Evolutionary conservation across 768 basidiomycete genomes (phyloP), one percentile per base, ranked within the genome.

Genomic region (Lentinula raphanica): DNA sequence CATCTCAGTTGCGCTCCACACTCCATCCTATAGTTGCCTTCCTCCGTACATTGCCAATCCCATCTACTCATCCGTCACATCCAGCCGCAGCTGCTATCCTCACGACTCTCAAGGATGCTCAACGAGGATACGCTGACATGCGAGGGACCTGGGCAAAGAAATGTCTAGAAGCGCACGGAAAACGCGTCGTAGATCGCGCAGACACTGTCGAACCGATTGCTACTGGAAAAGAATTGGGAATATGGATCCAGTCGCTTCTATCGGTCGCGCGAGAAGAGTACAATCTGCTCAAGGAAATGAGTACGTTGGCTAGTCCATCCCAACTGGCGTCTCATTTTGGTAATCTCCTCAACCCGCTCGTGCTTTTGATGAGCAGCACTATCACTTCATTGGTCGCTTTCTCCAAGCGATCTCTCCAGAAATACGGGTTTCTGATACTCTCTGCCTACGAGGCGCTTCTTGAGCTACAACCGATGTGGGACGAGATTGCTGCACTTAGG

Each of bases 81-180:
- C 89, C 88, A 0, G 88, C 88, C 6, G 82, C 89, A 0, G 77
- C 76, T 4, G 74, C 75, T 3, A 92, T 92, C 44, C 72, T 84
- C 21, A 65, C 78, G 2, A 85, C 87, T 1, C 69, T 94, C 7
- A 83, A 78, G 64, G 91, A 93, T 19, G 89, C 90, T 5, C 90
- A 91, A 69, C 78, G 79, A 56, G 91, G 91, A 1, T 92, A 90
- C 60, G 91, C 89, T 0, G 90, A 92, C 62, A 93, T 93, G 90
- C 81, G 92, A 27, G 90, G 90, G 11, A 78, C 75, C 12, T 93
- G 92, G 92, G 79, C 76, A 40, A 80, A 79, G 60, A 90, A 87
- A 65, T 88, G 89, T 54, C 68, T 92, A 21, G 92, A 93, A 64
- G 76, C 76, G 6, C 84, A 86, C 62, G 88, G 82, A 2, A 86